Base-by-base conservation (phyloP, 441 rosid species). In the Arabidopsis lyrata region DNA sequence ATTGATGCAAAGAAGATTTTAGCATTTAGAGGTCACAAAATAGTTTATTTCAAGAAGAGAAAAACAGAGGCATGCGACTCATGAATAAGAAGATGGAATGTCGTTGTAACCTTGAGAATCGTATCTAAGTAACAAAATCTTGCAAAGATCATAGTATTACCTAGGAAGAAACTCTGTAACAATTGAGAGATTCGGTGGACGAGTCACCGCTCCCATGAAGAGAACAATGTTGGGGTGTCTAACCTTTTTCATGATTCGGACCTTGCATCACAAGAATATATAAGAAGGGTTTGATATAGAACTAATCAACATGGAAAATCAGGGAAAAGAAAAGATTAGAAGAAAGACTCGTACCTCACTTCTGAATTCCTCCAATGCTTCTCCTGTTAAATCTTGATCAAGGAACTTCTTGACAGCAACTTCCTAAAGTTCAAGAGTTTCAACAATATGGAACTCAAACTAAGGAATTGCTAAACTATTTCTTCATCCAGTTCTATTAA, bases 191-290 rank as follows among this genome's bases (percentile, higher is more conserved):
- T 86, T 86, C 2, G 95, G 95, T 58, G 89, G 83, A 67, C 90
- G 92, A 16, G 90, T 87, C 57, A 89, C 82, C 75, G 95, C 92
- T 81, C 95, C 95, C 95, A 89, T 89, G 83, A 87, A 89, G 74
- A 89, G 95, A 80, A 89, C 95, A 65, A 89, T 90, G 78, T 89
- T 89, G 27, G 95, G 95, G 72, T 89, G 95, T 72, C 95, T 83
- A 54, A 84, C 72, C 67, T 63, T 86, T 80, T 74, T 84, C 95
- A 89, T 89, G 76, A 89, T 81, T 35, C 81, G 85, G 62, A 89
- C 86, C 95, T 88, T 77, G 59, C 58, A 77, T 69, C 34, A 57
- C 47, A 48, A 18, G 39, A 38, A 49, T 41, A 64, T 18, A 70
- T 42, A 53, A 60, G 29, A 72, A 3, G 16, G 8, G 34, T 15